Base-by-base conservation (phyloP, 768 basidiomycete genomes). In the Lentinula lateritia region DNA sequence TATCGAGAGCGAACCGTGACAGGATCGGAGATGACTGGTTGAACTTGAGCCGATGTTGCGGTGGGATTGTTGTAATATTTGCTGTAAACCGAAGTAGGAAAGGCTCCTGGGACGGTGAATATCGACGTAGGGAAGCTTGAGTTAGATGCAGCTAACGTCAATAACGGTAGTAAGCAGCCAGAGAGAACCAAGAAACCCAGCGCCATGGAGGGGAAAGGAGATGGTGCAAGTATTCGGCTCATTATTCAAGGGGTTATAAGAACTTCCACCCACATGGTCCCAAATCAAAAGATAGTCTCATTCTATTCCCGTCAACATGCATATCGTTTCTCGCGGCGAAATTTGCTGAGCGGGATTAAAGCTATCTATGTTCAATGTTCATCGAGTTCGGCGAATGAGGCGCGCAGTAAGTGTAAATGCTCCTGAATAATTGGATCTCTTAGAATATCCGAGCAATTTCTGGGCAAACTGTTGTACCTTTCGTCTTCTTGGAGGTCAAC, bases 1-100 rank as follows among this genome's bases (percentile, higher is more conserved):
- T 55, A 6, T 39, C 6, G 6, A 1, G 23, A 32, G 60, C 72
- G 54, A 55, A 89, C 89, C 32, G 80, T 80, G 36, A 90, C 81
- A 8, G 88, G 86, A 68, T 92, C 89, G 13, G 88, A 83, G 41
- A 92, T 80, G 62, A 90, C 79, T n/a, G 89, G 90, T 72, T 92
- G 90, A 3, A 84, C 84, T 68, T 92, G 90, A 0, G 79, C 83
- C 12, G 82, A 81, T 2, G 90, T 91, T 36, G 83, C 86, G 1
- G 88, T 90, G 36, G 90, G 88, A 64, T 80, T 73, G 70, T 90
- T 90, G 73, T 85, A 89, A 70, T 90, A 92, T 56, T 76, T 68
- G n/a, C 75, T 68, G 70, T 84, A 92, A 42, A 80, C 73, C 5
- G 85, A 81, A 1, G 87, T 87, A 1, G 89, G 88, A 69, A 89